A percentile compares a stretch with the other conserved stretches of the same genome.
phyloP scores from a whole-genome alignment of 2,329 filamentous ascomycete genomes.

The Trichoderma simmonsii region DNA sequence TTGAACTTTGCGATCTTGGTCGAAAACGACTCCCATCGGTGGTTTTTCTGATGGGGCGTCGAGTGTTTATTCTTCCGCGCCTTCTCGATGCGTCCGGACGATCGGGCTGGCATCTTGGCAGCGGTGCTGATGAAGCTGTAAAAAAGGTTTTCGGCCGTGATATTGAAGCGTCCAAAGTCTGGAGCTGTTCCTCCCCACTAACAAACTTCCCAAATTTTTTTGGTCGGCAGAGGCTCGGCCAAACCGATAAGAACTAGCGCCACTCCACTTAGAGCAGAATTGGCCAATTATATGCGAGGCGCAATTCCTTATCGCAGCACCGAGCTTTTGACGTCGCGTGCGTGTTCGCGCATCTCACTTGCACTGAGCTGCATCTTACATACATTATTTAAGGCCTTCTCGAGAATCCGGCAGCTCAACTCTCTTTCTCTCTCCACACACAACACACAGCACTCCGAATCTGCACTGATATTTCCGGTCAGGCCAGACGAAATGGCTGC shows the following conservation, averaged over 20 bases:
- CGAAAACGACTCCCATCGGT: slow-evolving; percentile 89
- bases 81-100: slow-evolving; percentile 66
- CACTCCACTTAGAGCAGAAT: background rate
- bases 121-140: slow-evolving; percentile 26
- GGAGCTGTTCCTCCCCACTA: slow-evolving; percentile 30
- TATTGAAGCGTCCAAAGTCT: slow-evolving; percentile 22
- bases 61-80: slow-evolving; percentile 65
- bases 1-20: slow-evolving; percentile 87
- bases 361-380: slow-evolving; percentile 15
- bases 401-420: background rate
- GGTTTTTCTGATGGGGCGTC: slow-evolving; percentile 74
- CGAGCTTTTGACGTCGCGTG: slow-evolving; percentile 10
- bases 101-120: slow-evolving; percentile 58
- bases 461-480: background rate
- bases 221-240: slow-evolving; percentile 32
- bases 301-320: slow-evolving; percentile 34
- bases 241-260: slow-evolving; percentile 35
- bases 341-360: slow-evolving; percentile 13
- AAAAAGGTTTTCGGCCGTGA: slow-evolving; percentile 24
- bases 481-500: slow-evolving; percentile 38
- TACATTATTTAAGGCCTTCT: background rate
- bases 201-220: slow-evolving; percentile 33
- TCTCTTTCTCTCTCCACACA: background rate
- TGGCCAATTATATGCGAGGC: slow-evolving; percentile 33
- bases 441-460: background rate